phyloP scores from a whole-genome alignment of 768 basidiomycete species.

The Hypholoma sublateritium region DNA sequence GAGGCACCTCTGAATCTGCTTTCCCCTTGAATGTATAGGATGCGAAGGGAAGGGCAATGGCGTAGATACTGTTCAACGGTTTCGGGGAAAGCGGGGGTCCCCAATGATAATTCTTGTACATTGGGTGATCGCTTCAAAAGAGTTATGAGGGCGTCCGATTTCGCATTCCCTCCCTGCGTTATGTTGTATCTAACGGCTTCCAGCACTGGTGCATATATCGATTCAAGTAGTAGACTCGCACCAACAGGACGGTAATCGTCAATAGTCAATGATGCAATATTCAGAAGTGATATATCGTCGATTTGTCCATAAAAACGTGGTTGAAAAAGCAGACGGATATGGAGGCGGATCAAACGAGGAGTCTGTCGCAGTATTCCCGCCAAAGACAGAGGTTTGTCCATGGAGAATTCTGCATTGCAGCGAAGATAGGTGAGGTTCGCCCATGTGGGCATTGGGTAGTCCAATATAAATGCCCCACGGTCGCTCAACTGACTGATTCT shows the following conservation, averaged over 20 bases:
- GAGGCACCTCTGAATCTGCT: neutral
- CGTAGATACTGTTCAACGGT: neutral
- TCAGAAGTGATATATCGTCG: neutral
- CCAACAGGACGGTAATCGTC: neutral
- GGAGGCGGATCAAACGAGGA: neutral
- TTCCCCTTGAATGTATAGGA: neutral
- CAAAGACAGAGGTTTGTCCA: neutral
- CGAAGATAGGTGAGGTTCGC: neutral
- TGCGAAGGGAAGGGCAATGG: neutral
- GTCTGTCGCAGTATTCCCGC: neutral
- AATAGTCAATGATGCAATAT: neutral
- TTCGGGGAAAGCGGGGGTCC: neutral
- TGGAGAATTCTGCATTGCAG: neutral
- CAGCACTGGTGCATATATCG: neutral
- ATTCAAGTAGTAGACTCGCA: neutral
- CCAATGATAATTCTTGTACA: neutral
- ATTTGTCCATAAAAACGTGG: neutral
- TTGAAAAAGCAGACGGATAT: neutral
- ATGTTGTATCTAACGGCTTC: neutral
- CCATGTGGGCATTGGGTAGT: neutral
- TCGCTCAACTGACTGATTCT: neutral
- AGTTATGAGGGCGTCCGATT: neutral
- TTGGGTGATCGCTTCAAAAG: neutral
- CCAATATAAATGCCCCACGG: neutral
- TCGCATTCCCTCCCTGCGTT: neutral